A percentile compares a stretch with the other conserved stretches of the same genome.
Evolutionary conservation across 164 flowering plant species (phyloP).

Genomic region (Sedum album): DNA sequence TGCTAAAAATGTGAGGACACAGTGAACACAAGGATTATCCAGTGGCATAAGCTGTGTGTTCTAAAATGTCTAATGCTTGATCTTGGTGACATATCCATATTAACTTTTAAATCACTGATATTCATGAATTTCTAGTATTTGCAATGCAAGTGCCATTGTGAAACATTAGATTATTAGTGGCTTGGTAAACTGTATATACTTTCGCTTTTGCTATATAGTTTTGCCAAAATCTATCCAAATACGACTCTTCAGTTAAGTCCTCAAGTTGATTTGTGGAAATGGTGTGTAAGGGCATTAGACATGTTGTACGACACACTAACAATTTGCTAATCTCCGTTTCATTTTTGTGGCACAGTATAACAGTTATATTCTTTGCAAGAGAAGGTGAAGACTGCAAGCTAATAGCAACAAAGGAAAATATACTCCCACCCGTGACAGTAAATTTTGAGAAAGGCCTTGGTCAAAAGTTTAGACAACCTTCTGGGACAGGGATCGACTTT

Average conservation of each 20-base stretch:
- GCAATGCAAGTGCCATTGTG: no score
- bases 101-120: neutral
- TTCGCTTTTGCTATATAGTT: neutral
- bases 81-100: neutral
- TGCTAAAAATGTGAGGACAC: neutral
- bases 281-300: neutral
- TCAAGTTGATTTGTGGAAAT: neutral
- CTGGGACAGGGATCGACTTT: slow-evolving; percentile 60
- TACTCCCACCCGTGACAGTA: slow-evolving; percentile 53
- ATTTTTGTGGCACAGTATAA: slow-evolving; percentile 44
- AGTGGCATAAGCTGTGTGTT: neutral
- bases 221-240: neutral
- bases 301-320: neutral
- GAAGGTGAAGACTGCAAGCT: slow-evolving; percentile 75
- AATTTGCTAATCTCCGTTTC: neutral
- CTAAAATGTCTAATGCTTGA: neutral
- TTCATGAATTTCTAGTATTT: neutral
- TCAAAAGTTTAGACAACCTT: slow-evolving; percentile 78
- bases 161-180: neutral
- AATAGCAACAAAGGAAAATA: slow-evolving; percentile 50
- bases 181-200: neutral
- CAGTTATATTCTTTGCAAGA: slow-evolving; percentile 82
- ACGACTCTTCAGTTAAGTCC: neutral
- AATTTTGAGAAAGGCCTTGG: slow-evolving; percentile 71
- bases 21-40: neutral